These are phyloP conservation scores for Fragaria nilgerrensis DNA, from an alignment of 306 rosid genomes.

Conservation along the genomic window DNA sequence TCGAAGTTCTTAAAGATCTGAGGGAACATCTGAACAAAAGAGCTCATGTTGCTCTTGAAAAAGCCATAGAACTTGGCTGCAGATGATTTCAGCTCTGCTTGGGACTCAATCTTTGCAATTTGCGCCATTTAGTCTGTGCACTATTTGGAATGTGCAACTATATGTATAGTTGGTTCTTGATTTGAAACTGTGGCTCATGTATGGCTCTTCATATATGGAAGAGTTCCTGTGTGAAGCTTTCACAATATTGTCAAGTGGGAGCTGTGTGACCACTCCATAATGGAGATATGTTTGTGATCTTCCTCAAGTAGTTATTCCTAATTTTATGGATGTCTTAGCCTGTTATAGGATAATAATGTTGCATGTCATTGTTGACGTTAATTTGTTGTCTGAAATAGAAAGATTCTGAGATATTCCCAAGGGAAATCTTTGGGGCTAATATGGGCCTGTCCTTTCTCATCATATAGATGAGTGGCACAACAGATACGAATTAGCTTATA, in stretches of 20 bases:
- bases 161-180: not conserved
- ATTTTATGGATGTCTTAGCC: not conserved
- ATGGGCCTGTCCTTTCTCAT: too few species aligned
- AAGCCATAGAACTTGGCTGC: slow-evolving; percentile 24
- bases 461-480: too few species aligned
- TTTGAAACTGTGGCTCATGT: not conserved
- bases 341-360: too few species aligned
- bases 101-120: slow-evolving; percentile 19
- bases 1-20: slow-evolving; percentile 14
- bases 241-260: not conserved
- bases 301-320: not conserved
- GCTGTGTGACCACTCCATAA: not conserved
- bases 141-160: not conserved
- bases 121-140: not conserved
- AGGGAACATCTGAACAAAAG: slow-evolving; percentile 24
- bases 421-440: too few species aligned
- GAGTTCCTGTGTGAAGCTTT: not conserved
- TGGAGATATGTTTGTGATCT: not conserved
- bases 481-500: too few species aligned
- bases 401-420: not conserved
- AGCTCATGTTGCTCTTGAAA: slow-evolving; percentile 20
- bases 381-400: not conserved
- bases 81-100: slow-evolving; percentile 16
- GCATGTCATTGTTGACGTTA: not conserved
- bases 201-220: not conserved